A percentile compares a stretch with the other conserved stretches of the same genome.
phyloP scores from a whole-genome alignment of 2,329 filamentous ascomycete genomes.

The Karstenula rhodostoma region DNA sequence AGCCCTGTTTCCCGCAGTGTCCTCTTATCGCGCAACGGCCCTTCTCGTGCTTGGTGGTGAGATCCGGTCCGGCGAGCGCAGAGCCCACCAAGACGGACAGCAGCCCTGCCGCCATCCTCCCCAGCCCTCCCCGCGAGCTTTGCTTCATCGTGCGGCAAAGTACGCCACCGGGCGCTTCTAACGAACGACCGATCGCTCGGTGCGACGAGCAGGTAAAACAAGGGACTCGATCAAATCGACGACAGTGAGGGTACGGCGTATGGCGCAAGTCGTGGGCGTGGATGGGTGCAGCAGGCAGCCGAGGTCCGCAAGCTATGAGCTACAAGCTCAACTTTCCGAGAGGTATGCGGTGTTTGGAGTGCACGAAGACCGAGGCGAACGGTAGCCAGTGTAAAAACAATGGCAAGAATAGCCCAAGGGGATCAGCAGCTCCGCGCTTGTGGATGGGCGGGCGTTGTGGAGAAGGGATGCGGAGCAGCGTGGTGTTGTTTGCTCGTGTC shows the following conservation, averaged over 20 bases:
- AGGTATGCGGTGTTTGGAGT: conserved; percentile 1
- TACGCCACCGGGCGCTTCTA: conserved; percentile 27
- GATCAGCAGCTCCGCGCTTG: neutral
- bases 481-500: conserved; percentile 14
- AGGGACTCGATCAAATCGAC: neutral
- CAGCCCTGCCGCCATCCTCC: conserved; percentile 35
- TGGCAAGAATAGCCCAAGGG: neutral
- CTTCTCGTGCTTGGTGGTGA: conserved; percentile 73
- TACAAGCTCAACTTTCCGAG: neutral
- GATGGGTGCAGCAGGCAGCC: neutral
- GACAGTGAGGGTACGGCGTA: neutral
- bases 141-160: conserved; percentile 30
- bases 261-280: neutral
- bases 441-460: neutral
- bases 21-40: conserved; percentile 91
- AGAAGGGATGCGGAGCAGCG: conserved; percentile 2
- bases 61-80: conserved; percentile 40
- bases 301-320: conserved; percentile 4
- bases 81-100: conserved; percentile 39
- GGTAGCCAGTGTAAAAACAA: neutral
- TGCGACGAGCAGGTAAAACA: neutral
- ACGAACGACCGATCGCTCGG: neutral
- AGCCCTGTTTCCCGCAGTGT: conserved; percentile 87
- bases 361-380: neutral
- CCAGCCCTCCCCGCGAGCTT: conserved; percentile 32